These are phyloP conservation scores for Kregervanrija fluxuum DNA, from an alignment of 805 yeast species.

Conservation along the genomic window DNA sequence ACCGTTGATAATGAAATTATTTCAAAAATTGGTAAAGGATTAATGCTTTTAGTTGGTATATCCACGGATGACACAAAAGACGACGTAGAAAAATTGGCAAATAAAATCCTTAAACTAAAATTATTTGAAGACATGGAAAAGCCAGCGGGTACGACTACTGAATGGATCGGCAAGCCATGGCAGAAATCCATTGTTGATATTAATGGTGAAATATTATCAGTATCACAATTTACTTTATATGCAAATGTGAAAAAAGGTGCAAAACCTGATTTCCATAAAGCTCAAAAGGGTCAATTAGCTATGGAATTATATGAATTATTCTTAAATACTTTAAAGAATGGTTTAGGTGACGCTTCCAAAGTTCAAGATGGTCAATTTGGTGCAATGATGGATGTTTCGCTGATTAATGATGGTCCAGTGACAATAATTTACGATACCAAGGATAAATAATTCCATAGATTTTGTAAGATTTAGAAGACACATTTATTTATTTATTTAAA, in stretches of 20 bases:
- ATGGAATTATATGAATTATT: slow-evolving; percentile 45
- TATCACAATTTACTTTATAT: slow-evolving; percentile 87
- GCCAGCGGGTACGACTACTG: slow-evolving; percentile 35
- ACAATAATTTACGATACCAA: slow-evolving; percentile 77
- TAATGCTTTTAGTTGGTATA: slow-evolving; percentile 79
- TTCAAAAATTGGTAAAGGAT: slow-evolving; percentile 70
- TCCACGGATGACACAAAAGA: slow-evolving; percentile 67
- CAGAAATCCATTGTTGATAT: slow-evolving; percentile 57
- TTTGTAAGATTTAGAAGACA: neutral
- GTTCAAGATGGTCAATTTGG: slow-evolving; percentile 91
- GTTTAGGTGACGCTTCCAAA: slow-evolving; percentile 47
- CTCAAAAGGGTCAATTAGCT: slow-evolving; percentile 71
- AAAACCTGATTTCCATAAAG: slow-evolving; percentile 90
- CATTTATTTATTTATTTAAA: neutral
- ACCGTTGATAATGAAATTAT: slow-evolving; percentile 66
- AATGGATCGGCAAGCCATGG: slow-evolving; percentile 70
- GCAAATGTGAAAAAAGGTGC: slow-evolving; percentile 86
- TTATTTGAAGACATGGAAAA: slow-evolving; percentile 55
- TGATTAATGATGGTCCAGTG: slow-evolving; percentile 90
- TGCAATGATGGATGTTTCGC: slow-evolving; percentile 91
- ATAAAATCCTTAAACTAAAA: slow-evolving; percentile 57
- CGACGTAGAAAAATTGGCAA: slow-evolving; percentile 64
- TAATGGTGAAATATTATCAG: slow-evolving; percentile 69
- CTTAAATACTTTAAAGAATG: slow-evolving; percentile 36
- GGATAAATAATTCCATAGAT: slow-evolving; percentile 22